Conservation (phyloP, 306 rosid species). For the Mimosa bimucronata region DNA sequence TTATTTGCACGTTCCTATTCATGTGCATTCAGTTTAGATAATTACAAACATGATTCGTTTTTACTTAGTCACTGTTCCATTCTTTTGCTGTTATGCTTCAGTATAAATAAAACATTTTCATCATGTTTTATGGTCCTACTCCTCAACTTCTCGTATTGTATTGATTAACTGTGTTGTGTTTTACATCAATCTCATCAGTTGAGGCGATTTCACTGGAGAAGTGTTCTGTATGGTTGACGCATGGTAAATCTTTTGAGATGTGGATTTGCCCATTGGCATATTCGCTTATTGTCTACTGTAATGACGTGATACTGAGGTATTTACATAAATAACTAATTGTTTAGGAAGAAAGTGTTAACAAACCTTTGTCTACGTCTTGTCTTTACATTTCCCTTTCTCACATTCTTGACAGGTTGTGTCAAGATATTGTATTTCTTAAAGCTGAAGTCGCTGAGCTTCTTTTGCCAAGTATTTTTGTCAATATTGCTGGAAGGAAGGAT, state of each 20-base stretch:
- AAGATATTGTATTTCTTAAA: conserved; percentile 73
- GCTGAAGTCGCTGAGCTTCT: conserved; percentile 92
- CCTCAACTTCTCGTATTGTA: conserved; percentile 2
- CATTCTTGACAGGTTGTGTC: conserved; percentile 74
- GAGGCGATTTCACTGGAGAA: conserved; percentile 69
- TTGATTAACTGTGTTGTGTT: conserved; percentile 17
- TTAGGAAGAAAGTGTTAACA: background rate
- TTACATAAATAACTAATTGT: conserved; percentile 7
- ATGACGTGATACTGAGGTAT: conserved; percentile 84
- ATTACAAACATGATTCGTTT: background rate
- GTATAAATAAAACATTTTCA: background rate
- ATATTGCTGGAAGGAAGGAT: conserved; percentile 80
- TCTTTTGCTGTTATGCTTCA: background rate
- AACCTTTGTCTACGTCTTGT: conserved; percentile 14
- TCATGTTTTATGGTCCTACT: conserved; percentile 13
- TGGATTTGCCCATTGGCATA: conserved; percentile 88
- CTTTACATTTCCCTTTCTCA: conserved; percentile 31
- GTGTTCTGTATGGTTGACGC: conserved; percentile 71
- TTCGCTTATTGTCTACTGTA: conserved; percentile 69
- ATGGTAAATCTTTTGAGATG: conserved; percentile 70
- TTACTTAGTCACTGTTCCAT: background rate
- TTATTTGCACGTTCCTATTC: background rate
- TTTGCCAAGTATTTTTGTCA: conserved; percentile 74
- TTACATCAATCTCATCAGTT: conserved; percentile 50
- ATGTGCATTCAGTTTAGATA: background rate